A percentile compares a stretch with the other conserved stretches of the same genome.
phyloP scores from a whole-genome alignment of 169 alveolate genomes.

The Plasmodium fragile region DNA sequence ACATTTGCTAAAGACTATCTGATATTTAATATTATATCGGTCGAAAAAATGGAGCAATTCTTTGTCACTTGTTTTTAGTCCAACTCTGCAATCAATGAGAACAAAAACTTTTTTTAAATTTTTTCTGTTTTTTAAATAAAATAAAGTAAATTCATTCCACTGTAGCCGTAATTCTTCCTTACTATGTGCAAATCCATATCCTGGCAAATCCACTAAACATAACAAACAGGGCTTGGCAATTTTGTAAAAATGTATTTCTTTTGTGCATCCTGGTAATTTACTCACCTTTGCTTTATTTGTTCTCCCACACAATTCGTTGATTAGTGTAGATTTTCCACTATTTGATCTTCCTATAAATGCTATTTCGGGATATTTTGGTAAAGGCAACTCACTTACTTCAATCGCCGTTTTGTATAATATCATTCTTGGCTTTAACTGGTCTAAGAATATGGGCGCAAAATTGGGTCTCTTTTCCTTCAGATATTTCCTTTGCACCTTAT shows the following conservation, averaged over 20 bases:
- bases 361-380: conserved; percentile 79
- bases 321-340: conserved; percentile 84
- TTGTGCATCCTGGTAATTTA: conserved; percentile 83
- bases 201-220: conserved; percentile 87
- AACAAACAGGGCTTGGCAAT: conserved; percentile 84
- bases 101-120: conserved; percentile 81
- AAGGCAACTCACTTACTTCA: conserved; percentile 60
- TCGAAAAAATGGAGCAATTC: conserved; percentile 84
- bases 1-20: conserved; percentile 84
- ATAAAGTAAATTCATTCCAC: conserved; percentile 83
- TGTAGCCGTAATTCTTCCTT: conserved; percentile 79
- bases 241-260: conserved; percentile 82
- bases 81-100: conserved; percentile 82
- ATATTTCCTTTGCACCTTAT: conserved; percentile 69
- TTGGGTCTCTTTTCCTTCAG: conserved; percentile 67
- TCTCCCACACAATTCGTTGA: conserved; percentile 85
- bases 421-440: conserved; percentile 83
- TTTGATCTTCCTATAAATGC: conserved; percentile 86
- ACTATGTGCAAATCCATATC: conserved; percentile 82
- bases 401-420: conserved; percentile 60
- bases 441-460: conserved; percentile 83
- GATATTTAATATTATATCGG: conserved; percentile 81
- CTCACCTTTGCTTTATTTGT: conserved; percentile 79
- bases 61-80: conserved; percentile 82
- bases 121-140: conserved; percentile 81